Percentiles rank a stretch among this genome's conserved stretches.
These are phyloP conservation scores for Gastrodia elata DNA, from an alignment of 106 monocot species.

Conservation along the genomic window DNA sequence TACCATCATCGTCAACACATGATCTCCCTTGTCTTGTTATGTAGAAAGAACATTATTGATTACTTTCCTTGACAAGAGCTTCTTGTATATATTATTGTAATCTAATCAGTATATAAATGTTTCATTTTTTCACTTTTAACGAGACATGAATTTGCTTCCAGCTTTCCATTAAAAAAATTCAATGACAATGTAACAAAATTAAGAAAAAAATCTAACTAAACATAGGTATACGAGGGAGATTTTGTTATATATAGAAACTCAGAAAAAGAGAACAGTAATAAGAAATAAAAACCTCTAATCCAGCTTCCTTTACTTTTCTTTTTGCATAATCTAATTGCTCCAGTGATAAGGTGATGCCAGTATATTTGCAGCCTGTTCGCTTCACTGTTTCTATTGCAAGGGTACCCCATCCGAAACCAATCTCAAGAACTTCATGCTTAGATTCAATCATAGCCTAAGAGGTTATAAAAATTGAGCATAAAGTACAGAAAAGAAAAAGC, in stretches of 20 bases:
- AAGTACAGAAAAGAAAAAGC: neutral
- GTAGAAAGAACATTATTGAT: too few relatives aligned
- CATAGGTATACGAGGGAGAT: neutral
- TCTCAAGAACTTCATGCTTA: constrained; percentile 89
- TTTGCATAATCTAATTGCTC: constrained; percentile 73
- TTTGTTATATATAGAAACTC: neutral
- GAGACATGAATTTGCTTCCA: too few relatives aligned
- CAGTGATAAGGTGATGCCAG: constrained; percentile 80
- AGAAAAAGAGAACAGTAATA: neutral
- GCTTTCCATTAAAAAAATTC: neutral
- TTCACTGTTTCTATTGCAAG: constrained; percentile 77
- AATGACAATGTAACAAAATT: neutral
- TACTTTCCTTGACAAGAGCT: too few relatives aligned
- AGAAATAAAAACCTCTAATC: constrained; percentile 62
- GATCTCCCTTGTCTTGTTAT: too few relatives aligned
- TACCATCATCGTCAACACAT: too few relatives aligned
- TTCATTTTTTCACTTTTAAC: too few relatives aligned
- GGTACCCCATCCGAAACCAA: constrained; percentile 91
- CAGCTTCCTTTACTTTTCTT: constrained; percentile 65
- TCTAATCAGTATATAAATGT: too few relatives aligned
- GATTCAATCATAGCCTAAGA: constrained; percentile 59
- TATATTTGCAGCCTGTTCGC: constrained; percentile 84
- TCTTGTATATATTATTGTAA: too few relatives aligned
- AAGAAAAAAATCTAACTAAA: neutral
- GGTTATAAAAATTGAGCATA: neutral